Conservation (phyloP, 768 basidiomycete genomes). For the Psilocybe cyanescens region DNA sequence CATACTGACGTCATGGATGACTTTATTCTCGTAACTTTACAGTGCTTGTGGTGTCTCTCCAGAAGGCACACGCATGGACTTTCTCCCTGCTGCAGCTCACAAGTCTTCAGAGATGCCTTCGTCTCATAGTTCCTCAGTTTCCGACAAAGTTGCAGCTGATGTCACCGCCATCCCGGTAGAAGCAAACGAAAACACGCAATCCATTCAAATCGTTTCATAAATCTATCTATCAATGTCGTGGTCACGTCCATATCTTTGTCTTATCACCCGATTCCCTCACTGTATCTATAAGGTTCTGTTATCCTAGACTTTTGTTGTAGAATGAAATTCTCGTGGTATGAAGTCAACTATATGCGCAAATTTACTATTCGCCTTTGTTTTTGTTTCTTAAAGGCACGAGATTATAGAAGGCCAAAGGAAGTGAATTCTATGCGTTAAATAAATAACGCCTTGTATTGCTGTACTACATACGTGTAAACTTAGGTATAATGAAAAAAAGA, state of each 20-base stretch:
- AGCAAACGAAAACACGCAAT: slow-evolving; percentile 7
- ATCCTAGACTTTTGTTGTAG: not conserved
- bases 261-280: not conserved
- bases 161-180: slow-evolving; percentile 16
- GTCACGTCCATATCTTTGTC: not conserved
- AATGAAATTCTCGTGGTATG: not conserved
- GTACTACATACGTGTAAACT: slow-evolving; percentile 4
- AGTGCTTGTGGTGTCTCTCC: slow-evolving; percentile 60
- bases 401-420: not conserved
- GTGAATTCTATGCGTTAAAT: not conserved
- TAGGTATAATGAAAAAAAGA: slow-evolving; percentile 18
- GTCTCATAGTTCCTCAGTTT: not conserved
- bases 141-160: slow-evolving; percentile 12
- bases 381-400: not conserved
- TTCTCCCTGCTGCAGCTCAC: slow-evolving; percentile 10
- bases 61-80: slow-evolving; percentile 53
- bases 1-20: slow-evolving; percentile 15
- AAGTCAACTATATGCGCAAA: no score
- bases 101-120: not conserved
- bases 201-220: slow-evolving; percentile 11
- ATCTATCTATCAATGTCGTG: not conserved
- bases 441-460: not conserved
- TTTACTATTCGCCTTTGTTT: not conserved
- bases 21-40: not conserved
- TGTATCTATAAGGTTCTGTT: not conserved